Evolutionary conservation across 148 eudicot species (phyloP).

Genomic region (Silene uniflora): DNA sequence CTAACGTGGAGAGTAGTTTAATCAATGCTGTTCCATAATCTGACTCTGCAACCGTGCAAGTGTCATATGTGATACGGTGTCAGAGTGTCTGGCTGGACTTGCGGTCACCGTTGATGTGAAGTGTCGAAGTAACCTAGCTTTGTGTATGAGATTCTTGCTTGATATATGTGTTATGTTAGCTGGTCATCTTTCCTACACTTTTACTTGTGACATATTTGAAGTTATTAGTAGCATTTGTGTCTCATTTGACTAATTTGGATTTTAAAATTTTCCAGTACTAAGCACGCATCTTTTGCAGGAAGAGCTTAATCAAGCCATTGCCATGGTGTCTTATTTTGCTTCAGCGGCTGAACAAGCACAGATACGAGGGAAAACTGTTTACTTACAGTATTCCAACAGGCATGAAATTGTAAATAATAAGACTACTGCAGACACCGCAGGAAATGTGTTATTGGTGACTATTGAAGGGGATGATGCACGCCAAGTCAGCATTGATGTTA

Average conservation of each 20-base stretch:
- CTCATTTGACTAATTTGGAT: slow-evolving; percentile 13
- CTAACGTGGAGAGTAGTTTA: neutral
- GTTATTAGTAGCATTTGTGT: neutral
- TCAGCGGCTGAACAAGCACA: slow-evolving; percentile 97
- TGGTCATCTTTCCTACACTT: neutral
- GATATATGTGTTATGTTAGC: neutral
- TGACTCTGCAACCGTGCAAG: too few relatives aligned
- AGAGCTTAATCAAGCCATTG: slow-evolving; percentile 92
- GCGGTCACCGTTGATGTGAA: neutral
- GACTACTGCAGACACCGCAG: slow-evolving; percentile 92
- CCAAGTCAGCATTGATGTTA: slow-evolving; percentile 93
- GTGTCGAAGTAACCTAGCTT: neutral
- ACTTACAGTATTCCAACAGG: slow-evolving; percentile 95
- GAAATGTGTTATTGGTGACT: slow-evolving; percentile 93
- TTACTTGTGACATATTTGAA: neutral
- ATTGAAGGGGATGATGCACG: slow-evolving; percentile 98
- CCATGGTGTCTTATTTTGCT: slow-evolving; percentile 95
- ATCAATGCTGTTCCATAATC: neutral
- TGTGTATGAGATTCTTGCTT: neutral
- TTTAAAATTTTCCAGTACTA: slow-evolving; percentile 1
- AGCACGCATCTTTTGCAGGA: slow-evolving; percentile 44
- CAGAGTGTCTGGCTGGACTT: neutral
- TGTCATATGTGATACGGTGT: neutral
- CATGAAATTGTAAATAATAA: slow-evolving; percentile 98
- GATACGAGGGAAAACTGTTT: slow-evolving; percentile 96